Evolutionary conservation across 2,329 filamentous ascomycete species (phyloP).

Genomic region (Neurospora sp.): DNA sequence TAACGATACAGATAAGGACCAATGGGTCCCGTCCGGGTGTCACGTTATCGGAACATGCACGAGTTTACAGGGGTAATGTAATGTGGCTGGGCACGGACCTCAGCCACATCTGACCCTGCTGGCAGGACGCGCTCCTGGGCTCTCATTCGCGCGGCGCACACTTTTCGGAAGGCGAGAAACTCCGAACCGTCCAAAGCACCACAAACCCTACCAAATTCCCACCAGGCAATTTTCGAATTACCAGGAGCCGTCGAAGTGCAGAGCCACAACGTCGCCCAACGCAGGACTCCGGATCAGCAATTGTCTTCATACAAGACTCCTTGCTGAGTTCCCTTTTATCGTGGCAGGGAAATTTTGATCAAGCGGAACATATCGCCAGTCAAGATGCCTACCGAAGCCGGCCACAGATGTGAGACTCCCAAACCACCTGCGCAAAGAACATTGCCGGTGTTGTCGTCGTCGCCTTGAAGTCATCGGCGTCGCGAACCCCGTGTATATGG

Average conservation of each 20-base stretch:
- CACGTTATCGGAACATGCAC: background rate
- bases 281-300: conserved; percentile 21
- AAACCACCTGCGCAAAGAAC: conserved; percentile 8
- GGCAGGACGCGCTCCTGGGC: background rate
- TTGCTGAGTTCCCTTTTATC: conserved; percentile 19
- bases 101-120: background rate
- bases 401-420: conserved; percentile 72
- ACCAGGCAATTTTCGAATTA: conserved; percentile 22
- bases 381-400: conserved; percentile 83
- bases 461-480: conserved; percentile 3
- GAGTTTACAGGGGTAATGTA: background rate
- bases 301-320: conserved; percentile 16
- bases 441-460: conserved; percentile 3
- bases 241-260: conserved; percentile 16
- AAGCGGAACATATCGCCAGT: conserved; percentile 20
- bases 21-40: background rate
- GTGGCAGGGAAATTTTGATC: conserved; percentile 29
- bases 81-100: background rate
- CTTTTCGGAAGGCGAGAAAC: conserved; percentile 8
- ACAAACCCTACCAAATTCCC: conserved; percentile 20
- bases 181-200: conserved; percentile 16
- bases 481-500: conserved; percentile 7
- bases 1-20: background rate
- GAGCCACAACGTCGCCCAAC: conserved; percentile 21
- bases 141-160: background rate